Conservation (phyloP, 129 eudicot genomes). For the Gnaphalium uliginosum region DNA sequence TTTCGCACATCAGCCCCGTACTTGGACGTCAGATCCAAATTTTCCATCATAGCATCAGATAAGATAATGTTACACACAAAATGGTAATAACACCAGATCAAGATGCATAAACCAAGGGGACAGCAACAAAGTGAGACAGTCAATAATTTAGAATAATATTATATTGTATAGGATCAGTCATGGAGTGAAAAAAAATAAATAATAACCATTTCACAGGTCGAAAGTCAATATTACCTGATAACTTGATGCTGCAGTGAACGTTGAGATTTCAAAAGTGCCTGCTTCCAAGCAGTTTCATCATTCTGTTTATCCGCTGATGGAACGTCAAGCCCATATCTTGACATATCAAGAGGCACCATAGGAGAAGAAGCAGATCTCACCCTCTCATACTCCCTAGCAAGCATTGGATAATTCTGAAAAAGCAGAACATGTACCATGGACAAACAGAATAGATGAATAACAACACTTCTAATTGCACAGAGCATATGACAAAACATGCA, state of each 20-base stretch:
- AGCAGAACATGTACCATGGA: no score
- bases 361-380: slow-evolving; percentile 94
- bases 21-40: slow-evolving; percentile 78
- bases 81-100: slow-evolving; percentile 7
- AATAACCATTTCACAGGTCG: no score
- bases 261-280: slow-evolving; percentile 86
- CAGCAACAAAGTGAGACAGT: slow-evolving; percentile 7
- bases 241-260: slow-evolving; percentile 92
- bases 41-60: slow-evolving; percentile 66
- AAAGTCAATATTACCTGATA: slow-evolving; percentile 54
- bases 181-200: not conserved
- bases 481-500: no score
- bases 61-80: slow-evolving; percentile 16
- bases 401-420: slow-evolving; percentile 87
- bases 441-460: not conserved
- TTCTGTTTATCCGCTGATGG: slow-evolving; percentile 71
- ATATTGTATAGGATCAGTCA: not conserved
- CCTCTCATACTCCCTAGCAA: slow-evolving; percentile 91
- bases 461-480: no score
- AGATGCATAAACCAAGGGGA: slow-evolving; percentile 1
- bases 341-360: slow-evolving; percentile 82
- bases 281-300: slow-evolving; percentile 94
- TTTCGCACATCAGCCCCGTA: slow-evolving; percentile 86
- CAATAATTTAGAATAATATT: not conserved
- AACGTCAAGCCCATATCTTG: slow-evolving; percentile 80